Evolutionary conservation across 2,329 filamentous ascomycete species (phyloP).

Genomic region (Venturia effusa): DNA sequence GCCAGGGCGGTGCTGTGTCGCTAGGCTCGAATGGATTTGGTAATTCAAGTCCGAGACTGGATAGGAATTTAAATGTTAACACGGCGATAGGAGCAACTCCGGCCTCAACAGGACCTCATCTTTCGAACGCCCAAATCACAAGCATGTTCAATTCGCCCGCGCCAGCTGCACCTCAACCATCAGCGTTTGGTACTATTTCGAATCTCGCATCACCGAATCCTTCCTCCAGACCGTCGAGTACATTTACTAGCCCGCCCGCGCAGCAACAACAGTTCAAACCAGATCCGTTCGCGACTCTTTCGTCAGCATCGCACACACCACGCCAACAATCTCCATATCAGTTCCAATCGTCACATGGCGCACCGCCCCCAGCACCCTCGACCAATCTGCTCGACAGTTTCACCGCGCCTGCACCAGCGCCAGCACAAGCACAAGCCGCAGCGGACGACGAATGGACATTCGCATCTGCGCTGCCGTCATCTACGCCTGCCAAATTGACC

Average conservation of each 20-base stretch:
- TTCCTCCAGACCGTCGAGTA: conserved; percentile 20
- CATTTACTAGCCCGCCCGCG: conserved; percentile 16
- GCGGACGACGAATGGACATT: conserved; percentile 94
- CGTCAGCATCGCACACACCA: conserved; percentile 34
- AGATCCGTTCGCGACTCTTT: conserved; percentile 52
- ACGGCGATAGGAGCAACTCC: not conserved
- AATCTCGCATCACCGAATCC: not conserved
- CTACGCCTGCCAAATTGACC: conserved; percentile 49
- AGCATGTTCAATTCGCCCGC: conserved; percentile 10
- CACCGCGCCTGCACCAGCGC: conserved; percentile 14
- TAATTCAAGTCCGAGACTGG: not conserved
- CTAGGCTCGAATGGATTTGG: conserved; percentile 45
- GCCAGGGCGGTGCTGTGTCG: conserved; percentile 70
- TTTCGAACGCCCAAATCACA: conserved; percentile 12
- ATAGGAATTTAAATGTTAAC: conserved; percentile 7
- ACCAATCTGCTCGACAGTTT: conserved; percentile 19
- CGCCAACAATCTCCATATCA: conserved; percentile 40
- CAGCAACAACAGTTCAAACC: conserved; percentile 30
- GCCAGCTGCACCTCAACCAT: conserved; percentile 5
- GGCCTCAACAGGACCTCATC: conserved; percentile 6
- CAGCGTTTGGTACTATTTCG: conserved; percentile 4
- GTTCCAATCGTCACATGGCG: conserved; percentile 33
- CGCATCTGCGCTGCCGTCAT: conserved; percentile 66
- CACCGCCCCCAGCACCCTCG: conserved; percentile 21
- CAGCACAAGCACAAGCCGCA: conserved; percentile 16